These are phyloP conservation scores for Ophiostoma angusticollis DNA, from an alignment of 2,329 filamentous ascomycete species.

Conservation along the genomic window DNA sequence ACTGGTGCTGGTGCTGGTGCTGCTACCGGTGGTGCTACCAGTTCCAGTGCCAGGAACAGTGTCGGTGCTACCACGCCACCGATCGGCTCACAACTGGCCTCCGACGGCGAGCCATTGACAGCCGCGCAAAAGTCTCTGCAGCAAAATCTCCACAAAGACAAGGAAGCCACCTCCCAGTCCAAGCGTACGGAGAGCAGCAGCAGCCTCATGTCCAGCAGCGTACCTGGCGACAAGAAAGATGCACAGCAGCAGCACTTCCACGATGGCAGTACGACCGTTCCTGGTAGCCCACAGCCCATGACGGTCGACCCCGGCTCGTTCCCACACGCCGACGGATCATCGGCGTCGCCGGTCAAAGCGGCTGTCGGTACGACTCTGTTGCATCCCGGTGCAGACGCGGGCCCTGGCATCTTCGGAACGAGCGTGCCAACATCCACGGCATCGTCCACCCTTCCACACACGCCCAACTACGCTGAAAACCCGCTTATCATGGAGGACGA, in stretches of 20 bases:
- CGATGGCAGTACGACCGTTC: not conserved
- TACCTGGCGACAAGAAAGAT: conserved; percentile 1
- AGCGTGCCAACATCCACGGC: conserved; percentile 23
- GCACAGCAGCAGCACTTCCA: not conserved
- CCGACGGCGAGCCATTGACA: conserved; percentile 11
- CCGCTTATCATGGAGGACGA: conserved; percentile 17
- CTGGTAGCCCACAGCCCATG: not conserved
- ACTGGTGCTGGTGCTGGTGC: not conserved
- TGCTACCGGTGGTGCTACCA: not conserved
- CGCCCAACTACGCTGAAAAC: conserved; percentile 24
- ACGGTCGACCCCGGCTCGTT: not conserved
- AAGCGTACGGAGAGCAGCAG: not conserved
- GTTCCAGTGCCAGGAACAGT: too few species aligned
- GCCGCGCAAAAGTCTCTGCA: conserved; percentile 10
- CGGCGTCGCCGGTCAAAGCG: not conserved
- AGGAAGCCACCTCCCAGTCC: conserved; percentile 11
- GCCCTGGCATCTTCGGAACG: not conserved
- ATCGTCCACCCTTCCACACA: conserved; percentile 27
- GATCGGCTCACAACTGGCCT: conserved; percentile 4
- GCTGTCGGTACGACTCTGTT: not conserved
- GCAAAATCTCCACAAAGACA: conserved; percentile 17
- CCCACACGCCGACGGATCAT: not conserved
- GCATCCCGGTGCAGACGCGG: not conserved
- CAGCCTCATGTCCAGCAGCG: conserved; percentile 1
- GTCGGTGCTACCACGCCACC: too few species aligned